Evolutionary conservation across 495 filamentous ascomycete genomes (phyloP).

Genomic region (Hyphodiscus hymeniophilus): DNA sequence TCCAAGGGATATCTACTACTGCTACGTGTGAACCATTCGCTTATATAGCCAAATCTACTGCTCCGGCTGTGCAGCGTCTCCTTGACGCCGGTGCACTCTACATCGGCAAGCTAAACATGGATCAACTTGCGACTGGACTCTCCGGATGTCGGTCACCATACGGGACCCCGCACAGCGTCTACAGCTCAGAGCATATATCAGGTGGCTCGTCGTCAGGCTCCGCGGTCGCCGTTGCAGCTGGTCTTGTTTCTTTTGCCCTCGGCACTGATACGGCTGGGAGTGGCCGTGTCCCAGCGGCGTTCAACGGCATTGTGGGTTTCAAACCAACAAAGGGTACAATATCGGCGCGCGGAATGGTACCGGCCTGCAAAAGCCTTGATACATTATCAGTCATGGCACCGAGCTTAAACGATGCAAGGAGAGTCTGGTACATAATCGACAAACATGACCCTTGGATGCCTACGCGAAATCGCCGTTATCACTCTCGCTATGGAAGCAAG

Average conservation of each 20-base stretch:
- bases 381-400: slow-evolving; percentile 50
- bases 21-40: slow-evolving; percentile 47
- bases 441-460: slow-evolving; percentile 45
- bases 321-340: slow-evolving; percentile 62
- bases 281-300: slow-evolving; percentile 51
- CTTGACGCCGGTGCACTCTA: slow-evolving; percentile 48
- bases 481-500: slow-evolving; percentile 33
- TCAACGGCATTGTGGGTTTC: slow-evolving; percentile 58
- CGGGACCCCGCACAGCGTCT: slow-evolving; percentile 43
- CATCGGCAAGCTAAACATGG: slow-evolving; percentile 60
- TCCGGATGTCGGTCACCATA: slow-evolving; percentile 55
- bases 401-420: slow-evolving; percentile 46
- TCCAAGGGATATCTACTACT: slow-evolving; percentile 48
- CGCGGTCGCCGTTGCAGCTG: slow-evolving; percentile 47
- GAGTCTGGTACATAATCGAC: slow-evolving; percentile 48
- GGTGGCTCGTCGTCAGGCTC: slow-evolving; percentile 58
- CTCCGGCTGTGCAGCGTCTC: slow-evolving; percentile 29
- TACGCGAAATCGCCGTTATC: slow-evolving; percentile 41
- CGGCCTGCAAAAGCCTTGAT: slow-evolving; percentile 54
- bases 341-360: slow-evolving; percentile 49
- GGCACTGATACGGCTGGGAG: slow-evolving; percentile 63
- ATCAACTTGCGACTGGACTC: slow-evolving; percentile 59
- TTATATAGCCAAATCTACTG: slow-evolving; percentile 35
- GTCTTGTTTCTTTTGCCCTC: slow-evolving; percentile 52
- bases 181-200: slow-evolving; percentile 46